Base-by-base conservation (phyloP, 1,139 yeast species). In the Nakaseomyces sp. region DNA sequence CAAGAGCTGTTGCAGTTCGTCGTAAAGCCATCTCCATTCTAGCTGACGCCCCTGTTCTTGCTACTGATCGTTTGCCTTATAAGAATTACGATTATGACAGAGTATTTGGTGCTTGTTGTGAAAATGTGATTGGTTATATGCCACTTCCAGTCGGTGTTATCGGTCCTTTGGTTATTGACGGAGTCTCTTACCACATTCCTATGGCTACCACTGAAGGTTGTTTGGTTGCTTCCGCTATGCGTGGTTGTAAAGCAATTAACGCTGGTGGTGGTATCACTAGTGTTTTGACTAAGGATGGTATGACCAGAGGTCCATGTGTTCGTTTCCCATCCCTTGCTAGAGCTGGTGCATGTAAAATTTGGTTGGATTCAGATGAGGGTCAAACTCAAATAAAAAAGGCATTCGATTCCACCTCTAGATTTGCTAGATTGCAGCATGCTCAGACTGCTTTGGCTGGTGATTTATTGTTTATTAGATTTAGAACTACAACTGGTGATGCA, bases 161-260 rank as follows among this genome's bases (percentile, higher is more conserved):
- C 30, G 99, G 99, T 45, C 98, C 99, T 5, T 69, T 93, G 63
- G 71, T 85, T 46, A 85, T 91, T 58, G 98, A 91, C 64, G 91
- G 88, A 39, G 79, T 75, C 54, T 78, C 93, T 41, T 83, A 76
- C 63, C 95, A 86, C 65, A 80, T 91, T 54, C 99, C 99, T 41
- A 88, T 91, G 95, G 99, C 99, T 30, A 91, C 99, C 24, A 91
- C 98, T 42, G 99, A 91, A 70, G 99, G 99, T 45, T 91, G 97
- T 70, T 74, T 91, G 48, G 96, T 91, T 51, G 99, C 98, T 1
- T 88, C 97, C 13, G 83, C 98, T 12, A 89, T 87, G 95, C 83
- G 99, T 68, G 99, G 98, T 54, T 91, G 98, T 71, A 91, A 91
- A 65, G 98, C 98, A 19, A 85, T 91, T 55, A 93, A 91, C 64